Base-by-base conservation (phyloP, 306 rosid species). In the Vicia sativa region DNA sequence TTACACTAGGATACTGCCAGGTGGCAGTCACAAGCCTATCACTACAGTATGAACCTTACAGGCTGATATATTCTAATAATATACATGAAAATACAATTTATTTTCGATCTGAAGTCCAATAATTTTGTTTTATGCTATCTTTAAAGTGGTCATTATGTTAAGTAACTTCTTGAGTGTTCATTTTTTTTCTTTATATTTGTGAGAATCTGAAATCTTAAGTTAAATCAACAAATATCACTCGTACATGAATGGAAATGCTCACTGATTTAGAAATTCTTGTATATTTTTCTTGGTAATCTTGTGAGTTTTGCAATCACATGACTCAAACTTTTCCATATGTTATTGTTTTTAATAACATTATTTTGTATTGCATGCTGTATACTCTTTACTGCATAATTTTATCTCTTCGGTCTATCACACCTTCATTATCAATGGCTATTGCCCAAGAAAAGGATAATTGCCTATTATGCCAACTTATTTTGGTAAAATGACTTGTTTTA, bases 141-240 rank as follows among this genome's bases (percentile, higher is more conserved):
- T 29, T 42, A 15, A 69, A 56, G 46, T 59, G 54, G 42, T 75
- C 42, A 16, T 75, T 64, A 52, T 29, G 8, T 62, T 15, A 37
- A 64, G 45, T 55, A 67, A 29, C 16, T 21, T 2, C 23, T 21
- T 41, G 18, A 16, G 10, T 41, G 25, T 42, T 42, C 10, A 41
- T 26, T 11, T 23, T 34, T 31, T 9, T 10, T 58, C 43, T 55
- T 61, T 62, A 49, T 25, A 6, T 48, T 59, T 60, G 37, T 61
- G 29, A 29, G 68, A 34, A 60, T 60, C 19, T 48, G 58, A 45
- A 66, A 23, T 74, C 18, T 29, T 65, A 37, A 25, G 19, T 43
- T 44, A 49, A 39, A 28, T 37, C 35, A 72, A 38, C 34, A 59
- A 58, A 67, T 67, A 44, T 41, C 6, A 43, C 9, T 7, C 4